Percentiles rank a stretch among this genome's conserved stretches.
Conservation (phyloP, 78 protist genomes). For the Dictyostelium brefeldianum region DNA sequence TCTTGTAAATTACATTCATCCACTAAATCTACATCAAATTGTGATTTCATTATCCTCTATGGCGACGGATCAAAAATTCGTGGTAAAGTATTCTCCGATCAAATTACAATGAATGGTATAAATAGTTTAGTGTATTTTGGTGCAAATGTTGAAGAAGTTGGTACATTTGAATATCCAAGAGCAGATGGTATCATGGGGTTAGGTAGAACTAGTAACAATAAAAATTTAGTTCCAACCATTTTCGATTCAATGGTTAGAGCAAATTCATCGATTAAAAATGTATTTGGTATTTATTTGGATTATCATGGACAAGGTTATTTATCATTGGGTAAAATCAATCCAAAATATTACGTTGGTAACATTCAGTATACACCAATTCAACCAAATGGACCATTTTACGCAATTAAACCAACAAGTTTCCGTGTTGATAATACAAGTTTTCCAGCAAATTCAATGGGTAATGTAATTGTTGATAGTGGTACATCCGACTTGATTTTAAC, state of each 20-base stretch:
- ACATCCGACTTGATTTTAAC: conserved; percentile 41
- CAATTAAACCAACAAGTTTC: conserved; percentile 25
- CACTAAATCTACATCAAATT: neutral
- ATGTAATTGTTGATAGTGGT: conserved; percentile 75
- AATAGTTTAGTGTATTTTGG: conserved; percentile 36
- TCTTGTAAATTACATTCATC: conserved; percentile 18
- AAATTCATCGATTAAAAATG: conserved; percentile 5
- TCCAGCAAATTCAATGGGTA: conserved; percentile 19
- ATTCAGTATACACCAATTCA: conserved; percentile 60
- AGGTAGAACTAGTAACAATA: conserved; percentile 45
- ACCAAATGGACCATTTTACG: conserved; percentile 24
- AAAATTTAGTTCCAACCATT: conserved; percentile 56
- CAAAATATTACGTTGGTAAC: conserved; percentile 17
- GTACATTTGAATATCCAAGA: conserved; percentile 74
- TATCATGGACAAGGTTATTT: conserved; percentile 58
- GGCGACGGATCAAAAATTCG: conserved; percentile 69
- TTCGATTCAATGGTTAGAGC: conserved; percentile 55
- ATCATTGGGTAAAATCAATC: conserved; percentile 52
- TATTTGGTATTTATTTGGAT: conserved; percentile 62
- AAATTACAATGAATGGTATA: conserved; percentile 37
- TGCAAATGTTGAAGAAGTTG: conserved; percentile 49
- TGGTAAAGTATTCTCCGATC: conserved; percentile 42
- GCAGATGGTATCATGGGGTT: conserved; percentile 82
- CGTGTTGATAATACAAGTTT: neutral
- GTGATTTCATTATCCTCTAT: conserved; percentile 55